Percentiles rank a stretch among this genome's conserved stretches.
phyloP scores from a whole-genome alignment of 495 filamentous ascomycete genomes.

The Aspergillus carlsbadensis region DNA sequence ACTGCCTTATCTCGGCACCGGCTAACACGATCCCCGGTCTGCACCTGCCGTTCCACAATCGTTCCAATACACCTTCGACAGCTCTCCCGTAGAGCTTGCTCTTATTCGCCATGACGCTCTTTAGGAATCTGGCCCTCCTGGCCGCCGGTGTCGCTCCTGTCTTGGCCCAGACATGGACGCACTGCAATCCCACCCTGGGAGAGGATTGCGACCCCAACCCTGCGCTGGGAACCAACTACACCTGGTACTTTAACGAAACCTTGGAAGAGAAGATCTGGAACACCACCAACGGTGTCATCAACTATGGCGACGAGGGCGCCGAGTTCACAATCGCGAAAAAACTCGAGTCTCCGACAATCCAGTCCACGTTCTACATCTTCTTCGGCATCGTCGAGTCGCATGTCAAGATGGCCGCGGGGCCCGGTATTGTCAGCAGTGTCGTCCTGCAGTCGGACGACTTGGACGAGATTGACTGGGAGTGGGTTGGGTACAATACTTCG shows the following conservation, averaged over 20 bases:
- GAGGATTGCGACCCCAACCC: slow-evolving; percentile 63
- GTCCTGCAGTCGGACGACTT: slow-evolving; percentile 87
- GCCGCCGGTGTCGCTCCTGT: slow-evolving; percentile 28
- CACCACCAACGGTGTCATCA: slow-evolving; percentile 56
- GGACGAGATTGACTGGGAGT: slow-evolving; percentile 91
- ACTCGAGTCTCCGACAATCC: slow-evolving; percentile 69
- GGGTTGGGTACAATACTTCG: slow-evolving; percentile 52
- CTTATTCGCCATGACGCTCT: slow-evolving; percentile 25
- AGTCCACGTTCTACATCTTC: slow-evolving; percentile 79
- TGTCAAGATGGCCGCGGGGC: slow-evolving; percentile 68
- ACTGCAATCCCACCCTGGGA: slow-evolving; percentile 67
- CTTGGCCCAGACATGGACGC: slow-evolving; percentile 48
- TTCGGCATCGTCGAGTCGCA: slow-evolving; percentile 74
- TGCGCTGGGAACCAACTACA: slow-evolving; percentile 62
- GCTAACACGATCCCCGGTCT: not conserved
- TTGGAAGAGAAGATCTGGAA: slow-evolving; percentile 58
- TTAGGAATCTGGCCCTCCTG: slow-evolving; percentile 26
- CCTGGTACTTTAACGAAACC: slow-evolving; percentile 61
- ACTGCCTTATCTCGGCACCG: slow-evolving; percentile 16
- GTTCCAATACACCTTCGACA: slow-evolving; percentile 1
- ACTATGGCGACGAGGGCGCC: slow-evolving; percentile 56
- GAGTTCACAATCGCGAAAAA: slow-evolving; percentile 68
- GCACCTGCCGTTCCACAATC: slow-evolving; percentile 9
- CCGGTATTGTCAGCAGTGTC: slow-evolving; percentile 77
- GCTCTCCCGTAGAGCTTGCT: not conserved